Base-by-base conservation (phyloP, 352 stramenopile genomes). In the Phytophthora palmivora region DNA sequence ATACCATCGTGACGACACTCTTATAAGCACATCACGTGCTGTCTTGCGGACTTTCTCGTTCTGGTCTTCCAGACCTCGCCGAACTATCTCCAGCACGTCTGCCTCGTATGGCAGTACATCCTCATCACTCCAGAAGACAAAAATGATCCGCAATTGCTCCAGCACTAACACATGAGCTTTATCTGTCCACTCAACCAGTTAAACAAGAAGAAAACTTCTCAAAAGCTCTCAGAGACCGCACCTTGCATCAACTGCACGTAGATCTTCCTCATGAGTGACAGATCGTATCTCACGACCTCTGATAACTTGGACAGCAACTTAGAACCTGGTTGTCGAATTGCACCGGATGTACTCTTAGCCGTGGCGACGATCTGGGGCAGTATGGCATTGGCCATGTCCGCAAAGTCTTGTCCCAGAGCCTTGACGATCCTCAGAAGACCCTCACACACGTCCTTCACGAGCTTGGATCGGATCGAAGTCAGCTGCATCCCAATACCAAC, bases 271-370 rank as follows among this genome's bases (percentile, higher is more conserved):
- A 91, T 37, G 2, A 79, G 37, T 37, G 76, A 48, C 30, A 93
- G 32, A 49, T 93, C 84, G 52, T 88, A 93, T 16, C 80, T 76
- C 32, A 81, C 70, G 18, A 79, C 52, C 60, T 91, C 62, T 10
- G 82, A 82, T n/a, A 91, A 54, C 30, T 76, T 70, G 45, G 43
- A 55, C 41, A 93, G 74, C 4, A 93, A 63, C 34, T 72, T 70
- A 5, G 75, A 61, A 3, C 76, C 80, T 37, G 82, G 84, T 2
- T 76, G 63, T 19, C 84, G 72, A 18, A 89, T 76, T 2, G 84
- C 84, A 0, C 42, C 54, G n/a, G 70, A 87, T 18, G 82, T 74
- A 24, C 39, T 76, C 58, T 87, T 91, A 48, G 78, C 79, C 4
- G 80, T 88, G 22, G 50, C 44, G 3, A 79, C 63, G 3, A 93